Evolutionary conservation across 257 asterid genomes (phyloP).

Genomic region (Solanum corneliomulleri): DNA sequence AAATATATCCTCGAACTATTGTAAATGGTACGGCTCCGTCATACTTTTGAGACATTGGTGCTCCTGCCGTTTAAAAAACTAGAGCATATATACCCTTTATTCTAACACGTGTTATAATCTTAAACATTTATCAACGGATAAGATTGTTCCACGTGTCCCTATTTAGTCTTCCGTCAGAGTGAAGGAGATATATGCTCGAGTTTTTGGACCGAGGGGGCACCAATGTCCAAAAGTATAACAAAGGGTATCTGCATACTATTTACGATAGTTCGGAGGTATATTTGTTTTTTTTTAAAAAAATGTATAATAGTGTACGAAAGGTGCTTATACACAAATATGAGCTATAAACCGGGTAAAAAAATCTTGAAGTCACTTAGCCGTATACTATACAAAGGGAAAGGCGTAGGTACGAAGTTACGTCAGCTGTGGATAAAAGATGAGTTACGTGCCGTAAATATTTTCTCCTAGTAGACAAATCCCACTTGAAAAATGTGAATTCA

Average conservation of each 20-base stretch:
- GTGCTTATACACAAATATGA: not conserved
- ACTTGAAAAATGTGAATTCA: not conserved
- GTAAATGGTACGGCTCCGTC: no score
- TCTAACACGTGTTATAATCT: not conserved
- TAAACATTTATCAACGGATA: not conserved
- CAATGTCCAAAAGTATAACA: not conserved
- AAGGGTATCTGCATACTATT: not conserved
- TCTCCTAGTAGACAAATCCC: no score
- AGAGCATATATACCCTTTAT: not conserved
- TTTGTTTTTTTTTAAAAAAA: no score
- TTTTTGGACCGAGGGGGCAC: not conserved
- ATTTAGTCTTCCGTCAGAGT: not conserved
- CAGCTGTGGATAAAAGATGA: no score
- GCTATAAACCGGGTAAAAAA: not conserved
- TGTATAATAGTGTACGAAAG: not conserved
- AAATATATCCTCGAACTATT: no score
- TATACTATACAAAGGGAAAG: no score
- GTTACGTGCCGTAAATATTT: no score
- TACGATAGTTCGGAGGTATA: not conserved
- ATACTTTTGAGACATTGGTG: not conserved
- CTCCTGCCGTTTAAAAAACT: not conserved
- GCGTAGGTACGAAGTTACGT: no score
- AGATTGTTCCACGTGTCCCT: not conserved
- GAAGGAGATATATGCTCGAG: not conserved
- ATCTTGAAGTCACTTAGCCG: no score